Base-by-base conservation (phyloP, 2,329 filamentous ascomycete genomes). In the Fusarium sp. region DNA sequence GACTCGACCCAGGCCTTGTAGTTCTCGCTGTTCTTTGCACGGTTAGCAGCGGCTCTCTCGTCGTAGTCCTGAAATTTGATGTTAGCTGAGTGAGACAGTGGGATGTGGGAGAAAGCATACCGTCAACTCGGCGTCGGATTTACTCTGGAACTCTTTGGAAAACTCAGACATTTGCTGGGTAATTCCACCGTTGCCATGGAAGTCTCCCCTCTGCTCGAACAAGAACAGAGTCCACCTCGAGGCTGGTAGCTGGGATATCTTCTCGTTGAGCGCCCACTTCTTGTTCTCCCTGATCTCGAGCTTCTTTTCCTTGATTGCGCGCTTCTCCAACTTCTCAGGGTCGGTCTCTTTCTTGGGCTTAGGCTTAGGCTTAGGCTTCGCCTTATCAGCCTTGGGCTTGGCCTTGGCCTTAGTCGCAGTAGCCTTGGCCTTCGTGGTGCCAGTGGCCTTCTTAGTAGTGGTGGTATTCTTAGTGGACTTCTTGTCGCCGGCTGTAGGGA, bases 1-100 rank as follows among this genome's bases (percentile, higher is more conserved):
- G 75, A 77, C 62, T 83, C 78, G n/a, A 88, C 75, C 86, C 87
- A 89, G 17, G 79, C 76, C 76, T 83, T 81, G 72, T 79, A 79
- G 18, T 75, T 70, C 10, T 75, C 78, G 10, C 76, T 70, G 72
- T 86, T 86, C 70, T 70, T 63, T 20, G 72, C 66, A 48, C 76
- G 78, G 78, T 88, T 87, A 66, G 80, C 68, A 3, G 75, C 57
- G 28, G 76, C 79, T 14, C 39, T 71, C 22, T 74, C 68, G n/a
- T 75, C 40, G 26, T 86, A 76, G 40, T 69, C 57, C 77, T 79
- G 13, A 8, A 18, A 40, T 22, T 39, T 22, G 22, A 5, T 26
- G 34, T 69, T 58, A 69, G 61, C 18, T 11, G n/a, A 24, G 31
- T 24, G n/a, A 22, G 24, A 9, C 10, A 8, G 13, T 14, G 42